phyloP scores from a whole-genome alignment of 805 yeast species.

The Candida ficus region DNA sequence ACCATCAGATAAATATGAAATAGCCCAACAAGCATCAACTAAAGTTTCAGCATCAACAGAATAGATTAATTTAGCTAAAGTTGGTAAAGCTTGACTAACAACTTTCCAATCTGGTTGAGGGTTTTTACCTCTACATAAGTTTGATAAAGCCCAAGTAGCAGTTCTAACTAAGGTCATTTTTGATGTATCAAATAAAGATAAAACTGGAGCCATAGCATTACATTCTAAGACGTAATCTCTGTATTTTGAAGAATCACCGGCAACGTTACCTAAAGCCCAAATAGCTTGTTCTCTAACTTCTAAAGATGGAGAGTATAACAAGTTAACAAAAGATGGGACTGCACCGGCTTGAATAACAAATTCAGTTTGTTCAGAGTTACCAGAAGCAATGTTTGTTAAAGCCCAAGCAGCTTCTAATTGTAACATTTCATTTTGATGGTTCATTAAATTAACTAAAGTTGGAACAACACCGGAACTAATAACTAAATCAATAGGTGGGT shows the following conservation, averaged over 20 bases:
- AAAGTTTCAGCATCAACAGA: constrained; percentile 89
- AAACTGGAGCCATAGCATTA: constrained; percentile 85
- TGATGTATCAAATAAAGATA: constrained; percentile 70
- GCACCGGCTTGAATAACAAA: constrained; percentile 92
- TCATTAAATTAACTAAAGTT: constrained; percentile 80
- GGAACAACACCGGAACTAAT: constrained; percentile 94
- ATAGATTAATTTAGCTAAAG: constrained; percentile 84
- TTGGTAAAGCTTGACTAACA: constrained; percentile 84
- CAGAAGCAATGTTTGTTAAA: constrained; percentile 96
- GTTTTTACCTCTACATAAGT: constrained; percentile 91
- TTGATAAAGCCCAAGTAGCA: constrained; percentile 97
- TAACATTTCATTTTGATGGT: constrained; percentile 73
- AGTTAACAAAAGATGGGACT: constrained; percentile 82
- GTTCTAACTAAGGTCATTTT: constrained; percentile 91
- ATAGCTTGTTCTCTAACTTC: constrained; percentile 98
- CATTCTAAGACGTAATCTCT: constrained; percentile 85
- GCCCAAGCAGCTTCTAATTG: constrained; percentile 99
- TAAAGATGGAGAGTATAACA: constrained; percentile 71
- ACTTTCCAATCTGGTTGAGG: constrained; percentile 95
- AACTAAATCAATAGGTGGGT: constrained; percentile 93
- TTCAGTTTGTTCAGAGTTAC: constrained; percentile 82
- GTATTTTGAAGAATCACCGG: constrained; percentile 89
- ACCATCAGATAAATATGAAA: constrained; percentile 91
- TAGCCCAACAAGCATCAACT: constrained; percentile 98
- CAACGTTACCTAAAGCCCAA: constrained; percentile 99